These are phyloP conservation scores for Xylariales sp. DNA, from an alignment of 2,329 filamentous ascomycete genomes.

Conservation along the genomic window DNA sequence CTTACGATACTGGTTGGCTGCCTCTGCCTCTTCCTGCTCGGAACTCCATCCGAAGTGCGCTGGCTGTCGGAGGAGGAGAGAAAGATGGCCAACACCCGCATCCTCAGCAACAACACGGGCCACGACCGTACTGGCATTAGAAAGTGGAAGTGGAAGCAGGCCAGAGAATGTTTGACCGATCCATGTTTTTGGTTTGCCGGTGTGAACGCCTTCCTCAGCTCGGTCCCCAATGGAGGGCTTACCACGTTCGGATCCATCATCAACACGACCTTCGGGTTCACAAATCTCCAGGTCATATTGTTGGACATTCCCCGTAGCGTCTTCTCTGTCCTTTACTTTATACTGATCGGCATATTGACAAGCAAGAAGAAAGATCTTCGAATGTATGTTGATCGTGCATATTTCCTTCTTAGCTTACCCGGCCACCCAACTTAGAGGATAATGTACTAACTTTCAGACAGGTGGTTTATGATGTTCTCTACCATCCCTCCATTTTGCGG, in stretches of 20 bases:
- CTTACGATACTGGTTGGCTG: slow-evolving; percentile 27
- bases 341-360: slow-evolving; percentile 26
- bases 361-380: slow-evolving; percentile 28
- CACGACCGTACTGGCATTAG: slow-evolving; percentile 31
- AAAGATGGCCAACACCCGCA: slow-evolving; percentile 30
- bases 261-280: slow-evolving; percentile 29
- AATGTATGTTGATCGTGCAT: slow-evolving; percentile 22
- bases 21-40: slow-evolving; percentile 28
- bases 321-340: slow-evolving; percentile 29
- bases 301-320: slow-evolving; percentile 28
- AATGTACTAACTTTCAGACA: slow-evolving; percentile 5
- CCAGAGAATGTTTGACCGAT: slow-evolving; percentile 27
- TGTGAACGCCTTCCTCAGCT: slow-evolving; percentile 29
- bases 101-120: slow-evolving; percentile 30
- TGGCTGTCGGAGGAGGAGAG: slow-evolving; percentile 30
- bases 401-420: too few relatives aligned
- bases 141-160: slow-evolving; percentile 32
- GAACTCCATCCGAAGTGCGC: slow-evolving; percentile 31
- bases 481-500: slow-evolving; percentile 29
- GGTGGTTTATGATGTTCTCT: slow-evolving; percentile 32
- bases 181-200: slow-evolving; percentile 33
- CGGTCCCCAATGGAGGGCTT: slow-evolving; percentile 30
- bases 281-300: slow-evolving; percentile 30
- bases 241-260: slow-evolving; percentile 30
- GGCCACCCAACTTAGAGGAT: background rate